Base-by-base conservation (phyloP, 805 yeast genomes). In the Sugiyamaella marilandica region DNA sequence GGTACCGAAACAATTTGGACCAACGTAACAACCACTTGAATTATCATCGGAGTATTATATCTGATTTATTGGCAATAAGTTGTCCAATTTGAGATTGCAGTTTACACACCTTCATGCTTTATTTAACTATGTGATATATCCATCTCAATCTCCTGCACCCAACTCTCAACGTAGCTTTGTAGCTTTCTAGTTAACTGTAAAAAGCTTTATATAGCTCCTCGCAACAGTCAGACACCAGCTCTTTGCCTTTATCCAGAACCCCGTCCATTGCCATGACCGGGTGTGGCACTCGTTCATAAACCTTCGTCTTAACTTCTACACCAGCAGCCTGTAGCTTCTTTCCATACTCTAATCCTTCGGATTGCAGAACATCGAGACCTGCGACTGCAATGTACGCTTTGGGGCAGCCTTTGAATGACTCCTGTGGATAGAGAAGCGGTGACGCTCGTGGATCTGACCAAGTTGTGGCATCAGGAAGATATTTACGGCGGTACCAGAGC, bases 261-360 rank as follows among this genome's bases (percentile, higher is more conserved):
- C 62, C 73, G 54, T 73, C 73, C 78, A 75, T 74, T 16, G 70
- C 76, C 76, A 74, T 72, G 4, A 69, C 73, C 13, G 77, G 67
- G 60, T 75, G 79, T 5, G 78, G 78, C 50, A 72, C 66, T 9
- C 77, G 77, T 49, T 62, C 59, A 55, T 72, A 74, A 26, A 74
- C 24, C 33, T 19, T 44, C 26, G 21, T 14, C 10, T 13, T 31
- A 9, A 37, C 34, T 13, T 39, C 31, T 2, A 60, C 64, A 1
- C 78, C 78, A 52, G 71, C 69, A 24, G 61, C 60, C 44, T 56
- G 54, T 49, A 75, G 63, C 54, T 74, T 75, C 10, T 60, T 67
- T 41, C 67, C 69, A 55, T 75, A 75, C 2, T 67, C 71, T 52
- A 71, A 71, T 2, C 73, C 78, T 54, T 75, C 80, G 4, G 74